Conservation (phyloP, 1,139 yeast species). For the Pichia sp. region DNA sequence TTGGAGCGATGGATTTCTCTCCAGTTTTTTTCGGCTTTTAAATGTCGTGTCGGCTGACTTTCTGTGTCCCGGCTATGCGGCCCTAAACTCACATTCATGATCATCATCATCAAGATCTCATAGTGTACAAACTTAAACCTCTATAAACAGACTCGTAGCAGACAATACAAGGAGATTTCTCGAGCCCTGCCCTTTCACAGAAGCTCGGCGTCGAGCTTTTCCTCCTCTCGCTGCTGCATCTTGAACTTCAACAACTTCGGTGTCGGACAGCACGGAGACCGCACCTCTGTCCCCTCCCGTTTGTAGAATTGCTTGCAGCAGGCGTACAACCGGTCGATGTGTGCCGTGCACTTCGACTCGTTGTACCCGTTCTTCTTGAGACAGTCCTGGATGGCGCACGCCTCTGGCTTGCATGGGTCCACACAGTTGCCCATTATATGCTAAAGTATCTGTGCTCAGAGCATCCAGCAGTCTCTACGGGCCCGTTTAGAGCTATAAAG, state of each 20-base stretch:
- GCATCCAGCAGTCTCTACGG: neutral
- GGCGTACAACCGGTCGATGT: slow-evolving; percentile 55
- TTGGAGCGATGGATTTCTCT: slow-evolving; percentile 22
- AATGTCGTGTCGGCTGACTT: slow-evolving; percentile 50
- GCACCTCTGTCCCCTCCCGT: slow-evolving; percentile 48
- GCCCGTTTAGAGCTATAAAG: no score
- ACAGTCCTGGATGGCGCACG: slow-evolving; percentile 68
- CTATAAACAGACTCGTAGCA: neutral
- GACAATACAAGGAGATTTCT: neutral
- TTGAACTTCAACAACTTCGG: slow-evolving; percentile 53
- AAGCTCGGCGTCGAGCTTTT: slow-evolving; percentile 50
- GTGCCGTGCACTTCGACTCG: slow-evolving; percentile 58
- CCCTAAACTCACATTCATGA: slow-evolving; percentile 62
- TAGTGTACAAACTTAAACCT: neutral
- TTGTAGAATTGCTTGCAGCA: slow-evolving; percentile 59
- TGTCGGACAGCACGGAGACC: slow-evolving; percentile 65
- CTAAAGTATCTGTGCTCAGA: neutral
- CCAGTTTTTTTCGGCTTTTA: slow-evolving; percentile 52
- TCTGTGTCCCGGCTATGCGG: slow-evolving; percentile 58
- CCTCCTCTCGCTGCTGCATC: slow-evolving; percentile 52
- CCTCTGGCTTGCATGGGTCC: slow-evolving; percentile 62
- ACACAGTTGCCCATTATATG: slow-evolving; percentile 4
- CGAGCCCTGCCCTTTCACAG: slow-evolving; percentile 25
- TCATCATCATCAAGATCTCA: no score
- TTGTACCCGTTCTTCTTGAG: slow-evolving; percentile 49